Base-by-base conservation (phyloP, 2,329 filamentous ascomycete species). In the Akanthomyces uredinophilus region DNA sequence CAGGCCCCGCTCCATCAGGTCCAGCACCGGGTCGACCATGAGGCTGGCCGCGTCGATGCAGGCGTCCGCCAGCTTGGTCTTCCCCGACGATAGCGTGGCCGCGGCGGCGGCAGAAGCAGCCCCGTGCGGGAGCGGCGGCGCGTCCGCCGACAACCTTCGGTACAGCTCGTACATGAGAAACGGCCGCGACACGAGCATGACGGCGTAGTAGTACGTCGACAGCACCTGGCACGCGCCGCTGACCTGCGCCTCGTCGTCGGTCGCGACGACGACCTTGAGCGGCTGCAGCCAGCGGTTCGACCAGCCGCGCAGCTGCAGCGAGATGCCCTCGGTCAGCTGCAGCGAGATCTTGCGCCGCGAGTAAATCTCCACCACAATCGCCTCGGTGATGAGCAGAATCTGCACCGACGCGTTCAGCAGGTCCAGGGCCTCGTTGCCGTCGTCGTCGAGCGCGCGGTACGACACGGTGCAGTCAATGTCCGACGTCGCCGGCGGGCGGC, bases 101-200 rank as follows among this genome's bases (percentile, higher is more conserved):
- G 62, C 66, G 29, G n/a, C n/a, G n/a, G n/a, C n/a, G n/a, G n/a
- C n/a, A n/a, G n/a, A n/a, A n/a, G n/a, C n/a, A n/a, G 63, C n/a
- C 49, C 20, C 44, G 37, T 0, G 68, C 51, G 5, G 66, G 39
- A 67, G 60, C 0, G 70, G 64, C 0, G 70, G 64, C 4, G 66
- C 70, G 11, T 79, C 78, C 0, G 76, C 78, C 0, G 76, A 74
- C 4, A 83, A 65, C 0, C 81, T 73, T 32, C 75, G 75, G 56
- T 76, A 79, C 3, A 84, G 71, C 67, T 84, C 81, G 54, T 82
- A 83, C 81, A 84, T 83, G 7, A 84, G 73, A 56, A 84, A 84
- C 0, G 82, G 82, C 1, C 82, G 73, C 0, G 82, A 81, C 0
- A 84, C 81, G 3, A 84, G 74, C 73, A 84, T 84, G n/a, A 84